Evolutionary conservation across 768 basidiomycete genomes (phyloP).

Genomic region (Termitomyces sp.): DNA sequence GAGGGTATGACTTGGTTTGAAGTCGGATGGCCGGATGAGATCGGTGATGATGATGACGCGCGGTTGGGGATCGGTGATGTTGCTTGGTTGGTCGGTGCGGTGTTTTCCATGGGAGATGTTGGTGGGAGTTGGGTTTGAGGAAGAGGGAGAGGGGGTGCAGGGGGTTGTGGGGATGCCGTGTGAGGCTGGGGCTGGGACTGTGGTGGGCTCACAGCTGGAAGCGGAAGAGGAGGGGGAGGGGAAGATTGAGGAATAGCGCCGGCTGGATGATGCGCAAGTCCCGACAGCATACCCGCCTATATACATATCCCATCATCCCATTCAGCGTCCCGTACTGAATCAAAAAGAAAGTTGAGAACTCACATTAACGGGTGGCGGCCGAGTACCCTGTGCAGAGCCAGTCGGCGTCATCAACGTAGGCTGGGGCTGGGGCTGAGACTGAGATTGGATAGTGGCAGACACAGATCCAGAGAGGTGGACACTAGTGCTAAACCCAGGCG

Average conservation of each 20-base stretch:
- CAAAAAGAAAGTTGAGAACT: not conserved
- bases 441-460: not conserved
- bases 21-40: not conserved
- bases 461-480: not conserved
- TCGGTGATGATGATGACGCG: too few relatives aligned
- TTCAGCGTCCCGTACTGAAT: too few relatives aligned
- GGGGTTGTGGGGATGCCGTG: not conserved
- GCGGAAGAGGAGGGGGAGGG: too few relatives aligned
- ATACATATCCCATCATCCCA: too few relatives aligned
- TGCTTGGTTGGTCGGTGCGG: too few relatives aligned
- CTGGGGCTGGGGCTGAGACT: not conserved
- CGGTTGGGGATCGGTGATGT: too few relatives aligned
- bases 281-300: too few relatives aligned
- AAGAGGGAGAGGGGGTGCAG: too few relatives aligned
- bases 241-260: too few relatives aligned
- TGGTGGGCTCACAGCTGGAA: too few relatives aligned
- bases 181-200: not conserved
- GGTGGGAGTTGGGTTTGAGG: not conserved
- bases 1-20: not conserved
- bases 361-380: not conserved
- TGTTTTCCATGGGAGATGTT: not conserved
- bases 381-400: not conserved
- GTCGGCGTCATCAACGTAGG: too few relatives aligned
- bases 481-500: not conserved
- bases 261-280: too few relatives aligned